phyloP scores from a whole-genome alignment of 345 rosid genomes.

The Eucalyptus shirleyi region DNA sequence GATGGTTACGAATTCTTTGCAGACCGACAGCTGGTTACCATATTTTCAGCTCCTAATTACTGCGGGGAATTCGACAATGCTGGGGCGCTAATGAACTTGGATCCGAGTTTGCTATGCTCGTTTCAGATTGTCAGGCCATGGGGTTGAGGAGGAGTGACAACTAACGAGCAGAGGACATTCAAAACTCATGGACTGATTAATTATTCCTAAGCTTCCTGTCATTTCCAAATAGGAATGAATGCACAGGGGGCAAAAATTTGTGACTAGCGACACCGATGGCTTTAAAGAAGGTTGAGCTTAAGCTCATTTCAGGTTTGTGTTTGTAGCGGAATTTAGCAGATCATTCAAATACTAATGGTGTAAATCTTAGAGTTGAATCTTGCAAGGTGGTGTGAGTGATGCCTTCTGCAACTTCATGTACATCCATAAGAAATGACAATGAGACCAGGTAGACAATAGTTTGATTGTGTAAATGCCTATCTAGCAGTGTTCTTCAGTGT shows the following conservation, averaged over 20 bases:
- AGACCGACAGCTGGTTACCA: slow-evolving; percentile 30
- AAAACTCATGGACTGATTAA: background rate
- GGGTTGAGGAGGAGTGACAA: background rate
- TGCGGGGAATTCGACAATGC: slow-evolving; percentile 41
- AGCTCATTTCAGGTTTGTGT: background rate
- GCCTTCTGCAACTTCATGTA: background rate
- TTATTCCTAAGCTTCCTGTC: background rate
- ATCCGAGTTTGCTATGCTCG: slow-evolving; percentile 29
- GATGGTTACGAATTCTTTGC: slow-evolving; percentile 46
- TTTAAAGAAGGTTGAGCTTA: background rate
- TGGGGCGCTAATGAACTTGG: slow-evolving; percentile 31
- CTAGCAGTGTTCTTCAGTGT: background rate
- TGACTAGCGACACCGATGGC: background rate
- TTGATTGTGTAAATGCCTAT: background rate
- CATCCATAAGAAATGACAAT: background rate
- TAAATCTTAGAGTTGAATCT: background rate
- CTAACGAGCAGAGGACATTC: background rate
- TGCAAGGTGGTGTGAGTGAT: background rate
- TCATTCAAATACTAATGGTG: background rate
- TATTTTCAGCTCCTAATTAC: slow-evolving; percentile 42
- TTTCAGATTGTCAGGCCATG: slow-evolving; percentile 33
- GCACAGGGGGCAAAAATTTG: background rate
- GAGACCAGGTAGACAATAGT: background rate
- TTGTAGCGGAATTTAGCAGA: background rate
- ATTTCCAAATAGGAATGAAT: background rate